Evolutionary conservation across 805 yeast genomes (phyloP).

Genomic region (Ogataea paradorogensis): DNA sequence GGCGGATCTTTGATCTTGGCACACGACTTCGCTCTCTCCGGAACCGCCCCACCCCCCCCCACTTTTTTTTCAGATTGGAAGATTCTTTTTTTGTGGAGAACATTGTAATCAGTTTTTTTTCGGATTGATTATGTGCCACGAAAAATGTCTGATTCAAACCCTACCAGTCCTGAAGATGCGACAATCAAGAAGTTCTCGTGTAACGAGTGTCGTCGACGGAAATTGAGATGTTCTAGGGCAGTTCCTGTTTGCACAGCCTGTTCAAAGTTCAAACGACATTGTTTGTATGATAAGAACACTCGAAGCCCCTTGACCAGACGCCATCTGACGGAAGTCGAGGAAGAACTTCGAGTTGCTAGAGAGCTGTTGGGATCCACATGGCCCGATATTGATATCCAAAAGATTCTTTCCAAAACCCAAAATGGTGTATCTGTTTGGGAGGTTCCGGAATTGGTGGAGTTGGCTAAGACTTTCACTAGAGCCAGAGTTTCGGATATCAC

Average conservation of each 20-base stretch:
- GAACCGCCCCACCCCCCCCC: too few relatives aligned
- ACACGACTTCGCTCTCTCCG: too few relatives aligned
- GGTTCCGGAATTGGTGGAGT: slow-evolving; percentile 6
- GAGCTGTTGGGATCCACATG: slow-evolving; percentile 3
- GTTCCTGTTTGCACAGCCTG: slow-evolving; percentile 15
- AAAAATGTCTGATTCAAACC: not conserved
- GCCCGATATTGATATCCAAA: slow-evolving; percentile 10
- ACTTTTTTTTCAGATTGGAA: too few relatives aligned
- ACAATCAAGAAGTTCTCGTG: slow-evolving; percentile 9
- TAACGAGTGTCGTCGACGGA: slow-evolving; percentile 18
- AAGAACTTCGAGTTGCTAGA: slow-evolving; percentile 10
- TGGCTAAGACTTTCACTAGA: not conserved
- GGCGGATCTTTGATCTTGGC: too few relatives aligned
- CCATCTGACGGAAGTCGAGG: slow-evolving; percentile 18
- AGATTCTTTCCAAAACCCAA: slow-evolving; percentile 6
- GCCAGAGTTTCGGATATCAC: not conserved
- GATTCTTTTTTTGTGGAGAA: slow-evolving; percentile 3
- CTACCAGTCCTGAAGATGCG: not conserved
- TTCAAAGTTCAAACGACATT: slow-evolving; percentile 13
- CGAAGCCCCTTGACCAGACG: slow-evolving; percentile 16
- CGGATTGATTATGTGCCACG: not conserved
- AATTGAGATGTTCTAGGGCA: slow-evolving; percentile 15
- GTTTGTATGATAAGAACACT: slow-evolving; percentile 14
- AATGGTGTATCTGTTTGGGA: slow-evolving; percentile 8
- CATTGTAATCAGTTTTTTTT: not conserved